Percentiles rank a stretch among this genome's conserved stretches.
phyloP scores from a whole-genome alignment of 768 basidiomycete genomes.

The Pluteus cervinus region DNA sequence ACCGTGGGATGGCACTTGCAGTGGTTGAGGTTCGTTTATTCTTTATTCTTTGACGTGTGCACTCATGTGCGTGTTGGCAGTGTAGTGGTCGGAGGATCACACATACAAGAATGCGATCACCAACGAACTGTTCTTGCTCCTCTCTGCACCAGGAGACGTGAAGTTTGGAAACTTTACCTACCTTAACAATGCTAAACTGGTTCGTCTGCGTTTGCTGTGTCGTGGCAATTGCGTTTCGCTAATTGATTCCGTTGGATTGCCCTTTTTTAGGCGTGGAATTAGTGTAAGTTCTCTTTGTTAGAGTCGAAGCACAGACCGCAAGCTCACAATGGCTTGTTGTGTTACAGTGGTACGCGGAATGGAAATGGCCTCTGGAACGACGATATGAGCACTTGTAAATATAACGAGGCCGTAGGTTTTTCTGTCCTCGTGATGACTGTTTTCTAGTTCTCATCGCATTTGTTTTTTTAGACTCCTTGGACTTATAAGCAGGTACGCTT shows the following conservation, averaged over 20 bases:
- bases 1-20: constrained; percentile 44
- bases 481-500: constrained; percentile 47
- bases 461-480: constrained; percentile 41
- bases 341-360: constrained; percentile 38
- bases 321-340: constrained; percentile 1
- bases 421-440: no score
- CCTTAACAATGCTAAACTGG: constrained; percentile 44
- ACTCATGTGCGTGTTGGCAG: constrained; percentile 16
- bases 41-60: no score
- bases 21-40: constrained; percentile 40
- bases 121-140: constrained; percentile 49
- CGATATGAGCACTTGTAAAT: constrained; percentile 26
- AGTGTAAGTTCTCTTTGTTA: constrained; percentile 23
- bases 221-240: constrained; percentile 1
- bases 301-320: background rate
- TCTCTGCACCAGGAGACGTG: constrained; percentile 42
- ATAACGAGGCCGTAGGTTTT: constrained; percentile 37
- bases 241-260: no score
- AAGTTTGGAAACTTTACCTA: constrained; percentile 31
- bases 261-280: constrained; percentile 25
- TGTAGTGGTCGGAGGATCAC: constrained; percentile 52
- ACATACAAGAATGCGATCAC: constrained; percentile 58
- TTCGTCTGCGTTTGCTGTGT: no score
- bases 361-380: constrained; percentile 39
- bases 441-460: background rate